A percentile compares a stretch with the other conserved stretches of the same genome.
phyloP scores from a whole-genome alignment of 805 yeast species.

The Candida lessepsii region DNA sequence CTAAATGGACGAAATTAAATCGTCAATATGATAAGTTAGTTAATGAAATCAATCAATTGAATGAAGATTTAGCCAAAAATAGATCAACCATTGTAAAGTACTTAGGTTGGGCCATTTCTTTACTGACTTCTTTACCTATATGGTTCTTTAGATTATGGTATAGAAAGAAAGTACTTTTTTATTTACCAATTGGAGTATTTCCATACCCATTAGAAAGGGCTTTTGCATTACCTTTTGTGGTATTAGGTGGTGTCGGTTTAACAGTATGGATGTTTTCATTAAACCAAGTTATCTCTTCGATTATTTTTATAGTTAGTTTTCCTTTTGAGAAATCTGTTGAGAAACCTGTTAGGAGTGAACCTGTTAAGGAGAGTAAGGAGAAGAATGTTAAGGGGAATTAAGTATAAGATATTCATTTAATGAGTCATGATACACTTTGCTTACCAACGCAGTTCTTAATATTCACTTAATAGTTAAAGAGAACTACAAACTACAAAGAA shows the following conservation, averaged over 20 bases:
- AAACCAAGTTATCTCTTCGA: constrained; percentile 27
- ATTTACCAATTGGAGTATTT: constrained; percentile 55
- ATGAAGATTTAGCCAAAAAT: constrained; percentile 34
- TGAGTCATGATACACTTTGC: too few relatives aligned
- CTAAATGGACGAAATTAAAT: constrained; percentile 91
- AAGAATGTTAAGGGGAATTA: background rate
- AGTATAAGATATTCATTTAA: too few relatives aligned
- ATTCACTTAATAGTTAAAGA: too few relatives aligned
- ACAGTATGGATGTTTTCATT: constrained; percentile 53
- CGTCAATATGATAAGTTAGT: constrained; percentile 62
- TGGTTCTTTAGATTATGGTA: constrained; percentile 51
- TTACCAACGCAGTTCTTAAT: too few relatives aligned
- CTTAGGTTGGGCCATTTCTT: constrained; percentile 34
- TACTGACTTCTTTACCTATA: constrained; percentile 46
- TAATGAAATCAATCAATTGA: constrained; percentile 47
- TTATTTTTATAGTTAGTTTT: constrained; percentile 22
- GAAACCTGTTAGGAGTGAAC: constrained; percentile 14
- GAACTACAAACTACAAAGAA: too few relatives aligned
- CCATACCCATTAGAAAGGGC: constrained; percentile 56
- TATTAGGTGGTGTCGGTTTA: constrained; percentile 59
- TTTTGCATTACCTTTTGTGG: constrained; percentile 64
- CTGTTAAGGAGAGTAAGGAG: constrained; percentile 10
- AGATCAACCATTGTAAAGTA: constrained; percentile 32
- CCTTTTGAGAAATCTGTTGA: constrained; percentile 17
- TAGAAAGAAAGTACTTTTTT: constrained; percentile 54